Evolutionary conservation across 192 early-diverging fungal genomes (phyloP).

Genomic region (Phlyctochytrium arcticum): DNA sequence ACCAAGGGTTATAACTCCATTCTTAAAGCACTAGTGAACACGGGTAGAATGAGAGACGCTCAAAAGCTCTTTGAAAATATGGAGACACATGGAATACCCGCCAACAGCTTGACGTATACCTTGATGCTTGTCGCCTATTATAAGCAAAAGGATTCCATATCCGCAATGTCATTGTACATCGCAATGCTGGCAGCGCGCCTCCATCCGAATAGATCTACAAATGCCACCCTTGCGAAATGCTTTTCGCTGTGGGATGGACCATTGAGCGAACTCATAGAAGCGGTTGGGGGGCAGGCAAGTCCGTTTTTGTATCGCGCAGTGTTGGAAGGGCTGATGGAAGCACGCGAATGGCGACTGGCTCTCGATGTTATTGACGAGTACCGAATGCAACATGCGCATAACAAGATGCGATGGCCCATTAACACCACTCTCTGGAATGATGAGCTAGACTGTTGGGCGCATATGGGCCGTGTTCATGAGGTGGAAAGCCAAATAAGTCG

Average conservation of each 20-base stretch:
- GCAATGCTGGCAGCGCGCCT: background rate
- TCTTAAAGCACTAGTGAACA: background rate
- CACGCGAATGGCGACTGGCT: background rate
- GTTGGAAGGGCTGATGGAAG: background rate
- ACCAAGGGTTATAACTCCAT: conserved; percentile 15
- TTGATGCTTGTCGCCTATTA: background rate
- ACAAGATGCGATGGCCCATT: background rate
- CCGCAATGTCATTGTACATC: conserved; percentile 1
- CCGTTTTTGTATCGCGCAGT: background rate
- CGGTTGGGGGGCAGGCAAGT: background rate
- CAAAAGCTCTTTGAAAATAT: conserved; percentile 7
- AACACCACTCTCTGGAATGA: background rate
- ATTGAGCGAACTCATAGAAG: background rate
- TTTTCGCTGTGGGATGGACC: background rate
- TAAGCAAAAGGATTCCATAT: background rate
- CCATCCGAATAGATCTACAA: background rate
- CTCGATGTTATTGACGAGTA: conserved; percentile 5
- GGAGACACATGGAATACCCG: background rate
- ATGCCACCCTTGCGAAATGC: background rate
- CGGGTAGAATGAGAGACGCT: background rate
- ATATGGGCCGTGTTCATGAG: background rate
- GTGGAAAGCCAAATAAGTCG: too few relatives aligned
- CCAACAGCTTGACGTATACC: conserved; percentile 11
- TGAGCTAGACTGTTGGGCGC: background rate
- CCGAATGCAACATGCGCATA: background rate